Conservation (phyloP, 345 rosid species). For the Pugionium cornutum region DNA sequence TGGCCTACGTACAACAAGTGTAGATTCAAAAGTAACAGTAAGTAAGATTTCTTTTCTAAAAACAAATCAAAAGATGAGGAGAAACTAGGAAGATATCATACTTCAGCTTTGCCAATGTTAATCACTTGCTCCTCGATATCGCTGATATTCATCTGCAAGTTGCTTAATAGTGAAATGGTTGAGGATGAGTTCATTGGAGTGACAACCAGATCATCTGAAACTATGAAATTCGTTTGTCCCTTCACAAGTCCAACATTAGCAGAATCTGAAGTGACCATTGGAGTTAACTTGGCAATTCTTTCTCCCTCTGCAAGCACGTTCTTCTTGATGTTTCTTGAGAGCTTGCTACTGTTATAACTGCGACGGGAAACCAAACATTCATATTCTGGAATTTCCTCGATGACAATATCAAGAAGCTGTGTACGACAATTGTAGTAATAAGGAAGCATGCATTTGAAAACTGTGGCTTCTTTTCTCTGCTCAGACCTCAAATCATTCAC, state of each 20-base stretch:
- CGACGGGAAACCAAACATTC: conserved; percentile 16
- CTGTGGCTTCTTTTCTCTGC: not conserved
- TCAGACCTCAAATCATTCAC: conserved; percentile 10
- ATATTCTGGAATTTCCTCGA: not conserved
- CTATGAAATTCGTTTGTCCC: conserved; percentile 21
- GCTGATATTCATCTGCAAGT: conserved; percentile 8
- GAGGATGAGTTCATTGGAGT: conserved; percentile 34
- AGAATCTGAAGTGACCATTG: not conserved
- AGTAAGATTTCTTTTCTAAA: not conserved
- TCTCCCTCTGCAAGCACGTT: not conserved
- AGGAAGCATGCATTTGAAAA: conserved; percentile 17
- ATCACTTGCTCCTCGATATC: conserved; percentile 33
- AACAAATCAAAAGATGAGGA: not conserved
- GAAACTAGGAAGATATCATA: not conserved
- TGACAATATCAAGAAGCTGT: conserved; percentile 3
- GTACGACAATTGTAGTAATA: not conserved
- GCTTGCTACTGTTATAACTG: conserved; percentile 6
- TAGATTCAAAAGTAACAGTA: not conserved
- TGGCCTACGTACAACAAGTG: conserved; percentile 17
- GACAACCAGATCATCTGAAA: conserved; percentile 28
- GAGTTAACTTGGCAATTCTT: not conserved
- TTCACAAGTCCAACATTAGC: conserved; percentile 13
- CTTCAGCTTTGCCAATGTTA: conserved; percentile 27
- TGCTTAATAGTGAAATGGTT: conserved; percentile 15
- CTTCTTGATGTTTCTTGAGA: conserved; percentile 7